A percentile compares a stretch with the other conserved stretches of the same genome.
Evolutionary conservation across 1,284 basidiomycete species (phyloP).

Genomic region (Athelia sp.): DNA sequence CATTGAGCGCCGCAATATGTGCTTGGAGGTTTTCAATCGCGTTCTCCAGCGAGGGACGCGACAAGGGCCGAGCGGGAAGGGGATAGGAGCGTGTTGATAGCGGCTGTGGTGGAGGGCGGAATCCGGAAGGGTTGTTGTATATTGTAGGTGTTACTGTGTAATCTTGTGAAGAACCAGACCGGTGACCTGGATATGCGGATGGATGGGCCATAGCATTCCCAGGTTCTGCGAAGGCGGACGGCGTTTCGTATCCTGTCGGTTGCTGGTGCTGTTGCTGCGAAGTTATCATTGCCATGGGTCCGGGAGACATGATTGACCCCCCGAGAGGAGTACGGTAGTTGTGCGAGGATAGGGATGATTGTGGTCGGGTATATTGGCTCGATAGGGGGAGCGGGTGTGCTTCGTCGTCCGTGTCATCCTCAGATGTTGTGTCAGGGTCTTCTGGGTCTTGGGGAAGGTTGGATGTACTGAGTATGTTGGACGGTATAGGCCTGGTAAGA

Average conservation of each 20-base stretch:
- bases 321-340: constrained; percentile 74
- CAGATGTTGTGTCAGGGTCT: constrained; percentile 29
- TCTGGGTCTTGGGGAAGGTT: constrained; percentile 10
- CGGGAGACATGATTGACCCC: constrained; percentile 53
- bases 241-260: constrained; percentile 66
- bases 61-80: constrained; percentile 33
- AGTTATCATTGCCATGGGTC: constrained; percentile 34
- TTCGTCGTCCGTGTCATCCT: constrained; percentile 45
- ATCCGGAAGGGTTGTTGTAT: constrained; percentile 35
- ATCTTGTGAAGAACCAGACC: constrained; percentile 31
- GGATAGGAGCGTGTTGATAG: constrained; percentile 25
- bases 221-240: constrained; percentile 63
- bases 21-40: constrained; percentile 84
- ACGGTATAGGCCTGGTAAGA: constrained; percentile 14
- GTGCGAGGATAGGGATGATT: constrained; percentile 67
- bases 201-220: constrained; percentile 33
- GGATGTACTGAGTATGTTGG: background rate
- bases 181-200: constrained; percentile 31
- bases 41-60: constrained; percentile 52
- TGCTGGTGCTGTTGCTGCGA: constrained; percentile 33
- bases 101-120: constrained; percentile 27
- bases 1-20: constrained; percentile 84
- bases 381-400: constrained; percentile 37
- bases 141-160: constrained; percentile 26
- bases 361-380: constrained; percentile 49